phyloP scores from a whole-genome alignment of 1,284 basidiomycete genomes.

The Exsudoporus floridanus region DNA sequence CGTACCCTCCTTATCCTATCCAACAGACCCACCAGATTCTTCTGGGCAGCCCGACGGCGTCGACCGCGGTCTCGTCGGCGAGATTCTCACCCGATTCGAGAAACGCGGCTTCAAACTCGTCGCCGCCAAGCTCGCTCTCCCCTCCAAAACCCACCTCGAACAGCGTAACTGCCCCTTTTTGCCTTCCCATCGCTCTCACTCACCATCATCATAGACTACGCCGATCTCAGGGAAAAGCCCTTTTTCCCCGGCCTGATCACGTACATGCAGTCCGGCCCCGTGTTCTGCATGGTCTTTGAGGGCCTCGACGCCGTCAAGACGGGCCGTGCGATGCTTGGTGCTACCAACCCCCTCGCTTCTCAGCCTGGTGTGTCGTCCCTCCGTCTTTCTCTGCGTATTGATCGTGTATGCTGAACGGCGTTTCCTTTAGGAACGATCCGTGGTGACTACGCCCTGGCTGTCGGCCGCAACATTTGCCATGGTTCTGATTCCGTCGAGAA shows the following conservation, averaged over 20 bases:
- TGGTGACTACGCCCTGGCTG: conserved; percentile 90
- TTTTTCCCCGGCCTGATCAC: conserved; percentile 94
- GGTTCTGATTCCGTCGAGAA: conserved; percentile 91
- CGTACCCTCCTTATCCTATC: neutral
- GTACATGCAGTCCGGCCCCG: conserved; percentile 95
- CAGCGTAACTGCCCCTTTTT: conserved; percentile 52
- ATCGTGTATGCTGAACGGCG: neutral
- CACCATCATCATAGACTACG: conserved; percentile 71
- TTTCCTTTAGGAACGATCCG: conserved; percentile 73
- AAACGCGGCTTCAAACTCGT: conserved; percentile 93
- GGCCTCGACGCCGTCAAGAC: conserved; percentile 97
- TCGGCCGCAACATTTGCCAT: conserved; percentile 93
- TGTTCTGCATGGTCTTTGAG: conserved; percentile 97
- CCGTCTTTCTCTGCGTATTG: conserved; percentile 5
- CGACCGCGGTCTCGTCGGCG: conserved; percentile 91
- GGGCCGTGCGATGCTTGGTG: conserved; percentile 92
- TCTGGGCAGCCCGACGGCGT: conserved; percentile 88
- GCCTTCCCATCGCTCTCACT: conserved; percentile 11
- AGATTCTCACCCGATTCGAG: conserved; percentile 93
- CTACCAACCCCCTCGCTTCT: conserved; percentile 95
- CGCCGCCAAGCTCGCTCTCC: conserved; percentile 83
- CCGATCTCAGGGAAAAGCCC: conserved; percentile 84
- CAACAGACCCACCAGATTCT: neutral
- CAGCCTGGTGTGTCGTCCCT: conserved; percentile 60
- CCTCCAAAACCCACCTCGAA: conserved; percentile 82